Base-by-base conservation (phyloP, 2,329 filamentous ascomycete genomes). In the Aspergillus tamarii region DNA sequence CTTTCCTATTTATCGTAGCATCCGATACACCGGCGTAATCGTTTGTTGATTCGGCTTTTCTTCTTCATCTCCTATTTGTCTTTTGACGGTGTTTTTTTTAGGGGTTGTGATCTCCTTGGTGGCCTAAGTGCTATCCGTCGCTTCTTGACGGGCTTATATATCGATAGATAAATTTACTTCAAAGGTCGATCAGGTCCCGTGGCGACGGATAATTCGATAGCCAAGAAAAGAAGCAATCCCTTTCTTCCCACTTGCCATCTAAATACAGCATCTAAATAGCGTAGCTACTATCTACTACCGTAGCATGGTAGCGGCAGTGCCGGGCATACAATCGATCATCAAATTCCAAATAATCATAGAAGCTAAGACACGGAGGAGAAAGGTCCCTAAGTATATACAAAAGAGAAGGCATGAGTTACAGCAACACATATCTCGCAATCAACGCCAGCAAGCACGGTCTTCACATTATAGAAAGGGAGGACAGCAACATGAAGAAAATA, bases 11-110 rank as follows among this genome's bases (percentile, higher is more conserved):
- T 61, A 60, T 65, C 72, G 72, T 75, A 77, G 76, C 74, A 77
- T 77, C 70, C 67, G 76, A 77, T 78, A 77, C 76, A 77, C 74
- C 72, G 76, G 77, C 76, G 76, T 74, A 76, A 68, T 71, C 71
- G 66, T 73, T 73, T 72, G 68, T 71, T 72, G 68, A 70, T 70
- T 73, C 67, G 71, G 70, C 72, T 72, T 67, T 63, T 58, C 57
- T 66, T 64, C 55, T 68, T 62, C 61, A 66, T 63, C 62, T 58
- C 52, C 67, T 65, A 34, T 52, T 58, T 53, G 63, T 59, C 66
- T 67, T 60, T 56, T 21, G 28, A 62, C 30, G 30, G 41, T n/a
- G n/a, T n/a, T 60, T 30, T 62, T 50, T 34, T n/a, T 46, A 26
- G 63, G 59, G 26, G 26, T 26, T 48, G 53, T 62, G 59, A 26